Evolutionary conservation across 805 yeast genomes (phyloP).

Genomic region (Metschnikowia reukaufii): DNA sequence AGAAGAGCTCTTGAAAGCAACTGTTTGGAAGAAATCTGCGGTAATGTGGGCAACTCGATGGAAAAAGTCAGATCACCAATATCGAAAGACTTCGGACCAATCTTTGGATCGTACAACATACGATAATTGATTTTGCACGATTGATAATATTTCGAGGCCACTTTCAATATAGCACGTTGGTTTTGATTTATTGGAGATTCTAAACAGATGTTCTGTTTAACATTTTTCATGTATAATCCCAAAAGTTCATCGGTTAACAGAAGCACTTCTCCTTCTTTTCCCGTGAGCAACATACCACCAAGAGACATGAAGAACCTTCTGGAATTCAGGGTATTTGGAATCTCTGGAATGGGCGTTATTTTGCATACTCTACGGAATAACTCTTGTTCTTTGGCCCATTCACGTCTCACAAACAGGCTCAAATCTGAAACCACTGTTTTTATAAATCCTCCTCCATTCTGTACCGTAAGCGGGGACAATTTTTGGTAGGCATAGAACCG

Average conservation of each 20-base stretch:
- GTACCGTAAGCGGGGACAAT: constrained; percentile 26
- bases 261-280: constrained; percentile 24
- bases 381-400: constrained; percentile 21
- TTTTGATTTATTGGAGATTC: constrained; percentile 2
- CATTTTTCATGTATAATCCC: constrained; percentile 29
- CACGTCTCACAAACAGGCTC: constrained; percentile 32
- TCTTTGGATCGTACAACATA: constrained; percentile 21
- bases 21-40: constrained; percentile 29
- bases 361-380: constrained; percentile 8
- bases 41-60: constrained; percentile 36
- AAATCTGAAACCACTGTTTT: constrained; percentile 36
- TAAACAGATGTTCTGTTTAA: constrained; percentile 13
- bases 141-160: constrained; percentile 27
- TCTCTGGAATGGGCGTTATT: background rate
- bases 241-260: constrained; percentile 31
- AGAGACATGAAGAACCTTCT: constrained; percentile 28
- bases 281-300: constrained; percentile 28
- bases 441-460: constrained; percentile 34
- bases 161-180: constrained; percentile 19
- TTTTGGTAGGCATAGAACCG: constrained; percentile 34
- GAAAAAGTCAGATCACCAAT: constrained; percentile 6
- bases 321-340: constrained; percentile 10
- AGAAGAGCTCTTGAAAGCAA: constrained; percentile 35
- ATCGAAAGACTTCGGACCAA: constrained; percentile 4
- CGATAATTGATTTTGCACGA: constrained; percentile 25